These are phyloP conservation scores for Excoecaria cochinchinensis DNA, from an alignment of 345 rosid species.

Conservation along the genomic window DNA sequence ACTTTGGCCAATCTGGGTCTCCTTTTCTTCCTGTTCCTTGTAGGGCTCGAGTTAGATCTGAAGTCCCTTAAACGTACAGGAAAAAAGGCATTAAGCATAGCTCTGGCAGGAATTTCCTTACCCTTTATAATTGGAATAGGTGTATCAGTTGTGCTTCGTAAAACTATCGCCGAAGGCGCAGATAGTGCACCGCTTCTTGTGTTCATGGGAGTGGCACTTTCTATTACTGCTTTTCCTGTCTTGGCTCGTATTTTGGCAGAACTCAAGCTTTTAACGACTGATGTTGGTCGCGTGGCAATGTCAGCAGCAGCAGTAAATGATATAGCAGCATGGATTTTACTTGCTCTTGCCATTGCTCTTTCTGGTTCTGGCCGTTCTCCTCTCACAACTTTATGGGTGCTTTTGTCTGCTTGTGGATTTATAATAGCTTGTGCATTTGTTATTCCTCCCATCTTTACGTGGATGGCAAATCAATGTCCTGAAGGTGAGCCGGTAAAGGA, in stretches of 20 bases:
- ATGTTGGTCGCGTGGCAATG: conserved; percentile 71
- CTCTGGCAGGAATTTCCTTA: conserved; percentile 59
- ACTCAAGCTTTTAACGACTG: conserved; percentile 78
- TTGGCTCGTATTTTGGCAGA: conserved; percentile 85
- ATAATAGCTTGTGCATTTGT: conserved; percentile 34
- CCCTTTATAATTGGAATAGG: conserved; percentile 68
- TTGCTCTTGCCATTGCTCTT: conserved; percentile 76
- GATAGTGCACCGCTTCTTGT: conserved; percentile 53
- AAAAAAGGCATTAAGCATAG: conserved; percentile 57
- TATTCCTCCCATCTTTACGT: conserved; percentile 44
- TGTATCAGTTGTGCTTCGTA: conserved; percentile 50
- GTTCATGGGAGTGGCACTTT: conserved; percentile 86
- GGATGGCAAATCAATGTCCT: conserved; percentile 64
- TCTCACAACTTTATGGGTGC: conserved; percentile 66
- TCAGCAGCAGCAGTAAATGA: conserved; percentile 83
- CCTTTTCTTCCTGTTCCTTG: conserved; percentile 70
- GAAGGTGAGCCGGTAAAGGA: conserved; percentile 82
- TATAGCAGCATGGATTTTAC: conserved; percentile 77
- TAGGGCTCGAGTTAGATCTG: conserved; percentile 63
- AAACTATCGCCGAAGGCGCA: conserved; percentile 40
- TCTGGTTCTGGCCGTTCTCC: conserved; percentile 54
- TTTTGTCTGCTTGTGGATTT: conserved; percentile 56
- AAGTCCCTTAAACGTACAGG: conserved; percentile 55
- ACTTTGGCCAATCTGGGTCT: conserved; percentile 80
- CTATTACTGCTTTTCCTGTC: conserved; percentile 80